Conservation (phyloP, 768 basidiomycete species). For the Russula brevipes region DNA sequence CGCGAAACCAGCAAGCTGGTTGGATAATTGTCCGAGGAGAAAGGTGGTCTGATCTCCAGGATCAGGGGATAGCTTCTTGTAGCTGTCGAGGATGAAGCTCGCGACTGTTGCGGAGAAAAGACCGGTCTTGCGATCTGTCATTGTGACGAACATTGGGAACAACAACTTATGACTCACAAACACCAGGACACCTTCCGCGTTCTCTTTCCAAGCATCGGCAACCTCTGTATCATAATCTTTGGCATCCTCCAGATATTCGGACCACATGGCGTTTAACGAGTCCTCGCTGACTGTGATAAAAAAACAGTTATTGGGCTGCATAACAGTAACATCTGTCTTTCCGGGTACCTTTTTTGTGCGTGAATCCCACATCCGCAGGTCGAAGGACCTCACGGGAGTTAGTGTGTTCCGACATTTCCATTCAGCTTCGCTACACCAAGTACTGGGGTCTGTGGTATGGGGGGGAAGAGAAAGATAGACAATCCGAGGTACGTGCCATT, state of each 20-base stretch:
- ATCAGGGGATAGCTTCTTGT: conserved; percentile 20
- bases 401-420: not conserved
- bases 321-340: not conserved
- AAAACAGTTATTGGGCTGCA: not conserved
- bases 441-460: not conserved
- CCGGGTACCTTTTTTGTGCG: not conserved
- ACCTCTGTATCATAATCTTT: conserved; percentile 11
- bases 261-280: conserved; percentile 16
- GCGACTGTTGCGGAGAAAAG: conserved; percentile 29
- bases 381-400: not conserved
- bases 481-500: not conserved
- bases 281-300: not conserved
- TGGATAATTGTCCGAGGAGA: conserved; percentile 16
- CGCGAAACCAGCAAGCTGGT: conserved; percentile 4
- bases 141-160: not conserved
- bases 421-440: not conserved
- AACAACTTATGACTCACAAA: conserved; percentile 16
- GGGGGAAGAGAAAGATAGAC: not conserved
- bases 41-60: not conserved
- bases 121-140: conserved; percentile 19
- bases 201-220: conserved; percentile 16
- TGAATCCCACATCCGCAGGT: not conserved
- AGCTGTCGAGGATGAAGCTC: conserved; percentile 25
- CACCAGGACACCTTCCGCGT: conserved; percentile 19
- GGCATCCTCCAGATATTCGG: conserved; percentile 12